Conservation (phyloP, 352 stramenopile genomes). For the Globisporangium ultimum region DNA sequence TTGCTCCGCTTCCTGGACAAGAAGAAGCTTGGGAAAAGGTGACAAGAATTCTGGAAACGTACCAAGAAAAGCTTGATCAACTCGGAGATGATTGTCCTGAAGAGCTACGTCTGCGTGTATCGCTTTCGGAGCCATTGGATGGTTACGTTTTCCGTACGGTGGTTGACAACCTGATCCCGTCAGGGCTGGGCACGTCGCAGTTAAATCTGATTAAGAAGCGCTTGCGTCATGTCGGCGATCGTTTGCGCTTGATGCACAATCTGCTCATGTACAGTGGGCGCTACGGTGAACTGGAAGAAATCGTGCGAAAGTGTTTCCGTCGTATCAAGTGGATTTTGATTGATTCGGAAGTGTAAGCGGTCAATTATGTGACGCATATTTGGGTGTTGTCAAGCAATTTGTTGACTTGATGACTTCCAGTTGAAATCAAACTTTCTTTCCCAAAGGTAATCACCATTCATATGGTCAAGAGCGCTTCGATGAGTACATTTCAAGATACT, state of each 20-base stretch:
- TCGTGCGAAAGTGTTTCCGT: conserved; percentile 89
- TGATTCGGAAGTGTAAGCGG: conserved; percentile 80
- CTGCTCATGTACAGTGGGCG: conserved; percentile 87
- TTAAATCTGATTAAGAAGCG: conserved; percentile 89
- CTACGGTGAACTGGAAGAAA: conserved; percentile 81
- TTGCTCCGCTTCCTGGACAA: conserved; percentile 64
- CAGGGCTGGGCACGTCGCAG: conserved; percentile 75
- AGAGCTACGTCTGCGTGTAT: conserved; percentile 65
- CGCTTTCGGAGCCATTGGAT: conserved; percentile 72
- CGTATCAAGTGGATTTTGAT: conserved; percentile 92
- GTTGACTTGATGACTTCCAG: too few relatives aligned
- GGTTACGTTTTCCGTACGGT: conserved; percentile 86
- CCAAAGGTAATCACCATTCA: too few relatives aligned
- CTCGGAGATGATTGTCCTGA: conserved; percentile 61
- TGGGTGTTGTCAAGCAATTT: too few relatives aligned
- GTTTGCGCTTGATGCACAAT: conserved; percentile 87
- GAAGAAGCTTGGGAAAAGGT: conserved; percentile 75
- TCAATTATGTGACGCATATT: background rate
- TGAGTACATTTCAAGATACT: too few relatives aligned
- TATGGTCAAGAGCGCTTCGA: too few relatives aligned
- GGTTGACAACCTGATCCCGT: conserved; percentile 84
- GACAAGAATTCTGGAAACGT: conserved; percentile 54
- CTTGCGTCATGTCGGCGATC: conserved; percentile 80
- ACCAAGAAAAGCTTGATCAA: conserved; percentile 71
- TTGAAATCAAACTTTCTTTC: too few relatives aligned